These are phyloP conservation scores for Monascus purpureus DNA, from an alignment of 495 filamentous ascomycete species.

Conservation along the genomic window DNA sequence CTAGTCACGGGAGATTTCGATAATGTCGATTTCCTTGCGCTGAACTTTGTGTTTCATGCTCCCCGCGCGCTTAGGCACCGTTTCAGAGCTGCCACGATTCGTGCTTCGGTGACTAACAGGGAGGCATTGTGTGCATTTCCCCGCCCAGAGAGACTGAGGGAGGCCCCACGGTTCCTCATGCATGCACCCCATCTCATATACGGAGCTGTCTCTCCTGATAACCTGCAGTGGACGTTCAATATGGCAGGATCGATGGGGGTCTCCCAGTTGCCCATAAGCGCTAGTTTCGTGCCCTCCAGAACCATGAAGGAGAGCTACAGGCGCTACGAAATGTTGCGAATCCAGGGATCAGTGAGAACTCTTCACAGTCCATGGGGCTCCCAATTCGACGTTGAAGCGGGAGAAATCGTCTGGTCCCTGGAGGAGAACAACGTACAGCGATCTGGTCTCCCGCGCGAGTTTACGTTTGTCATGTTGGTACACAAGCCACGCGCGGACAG, in stretches of 20 bases:
- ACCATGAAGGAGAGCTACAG: conserved; percentile 25
- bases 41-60: conserved; percentile 38
- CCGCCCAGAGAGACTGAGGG: not conserved
- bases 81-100: conserved; percentile 35
- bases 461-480: conserved; percentile 40
- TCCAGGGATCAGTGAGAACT: conserved; percentile 35
- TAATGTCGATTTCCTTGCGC: conserved; percentile 36
- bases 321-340: conserved; percentile 40
- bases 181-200: conserved; percentile 39
- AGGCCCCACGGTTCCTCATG: conserved; percentile 31
- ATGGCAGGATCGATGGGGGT: conserved; percentile 34
- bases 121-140: not conserved
- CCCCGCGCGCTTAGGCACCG: conserved; percentile 25
- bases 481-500: conserved; percentile 23
- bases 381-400: conserved; percentile 27
- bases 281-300: conserved; percentile 27
- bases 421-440: conserved; percentile 37
- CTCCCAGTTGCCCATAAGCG: conserved; percentile 28
- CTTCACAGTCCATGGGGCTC: conserved; percentile 17
- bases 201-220: conserved; percentile 37
- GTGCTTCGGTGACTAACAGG: conserved; percentile 13
- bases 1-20: conserved; percentile 28
- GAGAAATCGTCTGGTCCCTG: conserved; percentile 36
- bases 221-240: conserved; percentile 38
- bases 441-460: conserved; percentile 39